A percentile compares a stretch with the other conserved stretches of the same genome.
phyloP scores from a whole-genome alignment of 805 yeast species.

The Candida hispaniensis region DNA sequence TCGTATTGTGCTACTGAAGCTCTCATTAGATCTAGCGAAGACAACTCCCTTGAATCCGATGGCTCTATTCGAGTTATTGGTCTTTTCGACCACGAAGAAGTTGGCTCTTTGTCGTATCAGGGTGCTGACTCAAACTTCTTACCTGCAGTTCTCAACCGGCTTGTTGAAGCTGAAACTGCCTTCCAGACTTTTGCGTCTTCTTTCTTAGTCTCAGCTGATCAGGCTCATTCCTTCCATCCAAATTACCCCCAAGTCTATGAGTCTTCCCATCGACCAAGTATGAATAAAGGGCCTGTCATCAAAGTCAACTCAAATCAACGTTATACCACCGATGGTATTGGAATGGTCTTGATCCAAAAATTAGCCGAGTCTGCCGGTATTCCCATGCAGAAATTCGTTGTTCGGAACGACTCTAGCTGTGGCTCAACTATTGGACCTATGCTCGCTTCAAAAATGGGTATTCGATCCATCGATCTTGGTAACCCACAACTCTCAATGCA shows the following conservation, averaged over 20 bases:
- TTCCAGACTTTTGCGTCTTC: slow-evolving; percentile 41
- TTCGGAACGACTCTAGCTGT: slow-evolving; percentile 84
- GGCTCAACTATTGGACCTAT: slow-evolving; percentile 97
- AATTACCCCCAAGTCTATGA: slow-evolving; percentile 75
- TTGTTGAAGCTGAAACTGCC: slow-evolving; percentile 35
- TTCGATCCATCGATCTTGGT: slow-evolving; percentile 81
- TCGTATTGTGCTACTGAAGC: slow-evolving; percentile 74
- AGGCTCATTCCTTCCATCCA: slow-evolving; percentile 97
- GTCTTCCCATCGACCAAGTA: slow-evolving; percentile 59
- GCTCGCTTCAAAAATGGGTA: slow-evolving; percentile 74
- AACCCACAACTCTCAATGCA: slow-evolving; percentile 92
- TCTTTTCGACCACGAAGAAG: slow-evolving; percentile 90
- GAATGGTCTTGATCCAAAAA: slow-evolving; percentile 64
- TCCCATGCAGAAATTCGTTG: slow-evolving; percentile 91
- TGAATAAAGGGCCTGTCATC: slow-evolving; percentile 86
- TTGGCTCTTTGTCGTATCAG: slow-evolving; percentile 88
- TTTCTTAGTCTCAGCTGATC: slow-evolving; percentile 83
- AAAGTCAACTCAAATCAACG: slow-evolving; percentile 92
- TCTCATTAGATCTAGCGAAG: slow-evolving; percentile 46
- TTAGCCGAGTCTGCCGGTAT: slow-evolving; percentile 56
- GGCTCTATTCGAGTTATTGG: slow-evolving; percentile 62
- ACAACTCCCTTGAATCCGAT: slow-evolving; percentile 35
- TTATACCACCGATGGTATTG: slow-evolving; percentile 88
- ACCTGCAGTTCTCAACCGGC: slow-evolving; percentile 63
- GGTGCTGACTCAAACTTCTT: slow-evolving; percentile 93